phyloP scores from a whole-genome alignment of 139 green algal genomes.

The Chlorella sp. region DNA sequence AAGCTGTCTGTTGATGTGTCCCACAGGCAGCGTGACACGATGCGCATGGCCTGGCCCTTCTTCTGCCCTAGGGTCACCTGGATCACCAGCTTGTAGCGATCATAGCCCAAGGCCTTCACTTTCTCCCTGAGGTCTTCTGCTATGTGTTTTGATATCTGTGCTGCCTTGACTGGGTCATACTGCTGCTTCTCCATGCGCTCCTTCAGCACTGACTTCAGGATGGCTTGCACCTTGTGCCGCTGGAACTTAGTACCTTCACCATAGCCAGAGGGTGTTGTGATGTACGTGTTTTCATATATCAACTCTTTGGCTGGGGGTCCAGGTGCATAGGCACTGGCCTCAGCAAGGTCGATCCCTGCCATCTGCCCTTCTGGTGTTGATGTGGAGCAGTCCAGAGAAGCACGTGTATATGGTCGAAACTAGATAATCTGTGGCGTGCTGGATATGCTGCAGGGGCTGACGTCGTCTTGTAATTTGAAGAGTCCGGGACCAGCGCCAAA shows the following conservation, averaged over 20 bases:
- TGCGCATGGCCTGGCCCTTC: slow-evolving; percentile 69
- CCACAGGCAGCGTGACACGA: slow-evolving; percentile 83
- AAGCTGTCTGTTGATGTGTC: slow-evolving; percentile 69
- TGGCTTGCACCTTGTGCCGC: slow-evolving; percentile 52
- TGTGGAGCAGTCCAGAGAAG: no score
- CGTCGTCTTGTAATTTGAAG: no score
- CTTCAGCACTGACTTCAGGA: slow-evolving; percentile 60
- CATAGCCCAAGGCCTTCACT: slow-evolving; percentile 78
- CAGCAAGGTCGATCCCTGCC: no score
- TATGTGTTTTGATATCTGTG: slow-evolving; percentile 69
- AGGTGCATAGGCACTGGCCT: no score
- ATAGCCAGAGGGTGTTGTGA: slow-evolving; percentile 55
- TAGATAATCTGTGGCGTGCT: no score
- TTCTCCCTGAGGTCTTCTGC: slow-evolving; percentile 59
- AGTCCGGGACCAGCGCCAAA: no score
- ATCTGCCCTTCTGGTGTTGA: neutral
- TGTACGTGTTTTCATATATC: slow-evolving; percentile 80
- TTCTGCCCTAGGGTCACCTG: slow-evolving; percentile 75
- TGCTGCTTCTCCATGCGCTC: slow-evolving; percentile 62
- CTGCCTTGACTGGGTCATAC: slow-evolving; percentile 79
- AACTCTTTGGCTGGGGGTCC: neutral
- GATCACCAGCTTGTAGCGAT: slow-evolving; percentile 81
- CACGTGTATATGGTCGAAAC: no score
- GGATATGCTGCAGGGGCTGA: no score
- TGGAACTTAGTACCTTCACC: slow-evolving; percentile 47